Conservation (phyloP, 345 rosid species). For the Xanthoceras sorbifolium region DNA sequence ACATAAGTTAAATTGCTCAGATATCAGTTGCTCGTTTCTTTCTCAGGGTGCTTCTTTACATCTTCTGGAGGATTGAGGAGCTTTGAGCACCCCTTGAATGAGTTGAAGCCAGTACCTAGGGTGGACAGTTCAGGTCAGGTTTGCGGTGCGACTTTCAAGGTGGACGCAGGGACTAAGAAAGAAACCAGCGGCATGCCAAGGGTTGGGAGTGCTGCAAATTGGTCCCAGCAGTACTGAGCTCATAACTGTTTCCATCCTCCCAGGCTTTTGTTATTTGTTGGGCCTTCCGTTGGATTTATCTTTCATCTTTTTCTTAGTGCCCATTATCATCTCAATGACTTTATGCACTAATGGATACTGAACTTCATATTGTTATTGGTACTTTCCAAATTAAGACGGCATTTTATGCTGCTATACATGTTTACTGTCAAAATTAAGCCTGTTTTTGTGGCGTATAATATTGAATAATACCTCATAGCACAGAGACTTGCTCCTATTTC, state of each 20-base stretch:
- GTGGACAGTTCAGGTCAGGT: conserved; percentile 90
- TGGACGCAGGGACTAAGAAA: conserved; percentile 78
- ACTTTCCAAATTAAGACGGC: conserved; percentile 2
- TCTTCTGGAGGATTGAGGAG: conserved; percentile 93
- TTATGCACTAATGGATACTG: conserved; percentile 13
- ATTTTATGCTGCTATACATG: conserved; percentile 30
- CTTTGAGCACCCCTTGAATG: conserved; percentile 79
- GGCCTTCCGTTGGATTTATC: conserved; percentile 24
- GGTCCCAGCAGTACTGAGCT: conserved; percentile 72
- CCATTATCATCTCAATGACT: conserved; percentile 14
- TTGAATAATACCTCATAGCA: conserved; percentile 30
- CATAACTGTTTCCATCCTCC: background rate
- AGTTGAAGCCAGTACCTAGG: conserved; percentile 87
- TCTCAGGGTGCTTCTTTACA: conserved; percentile 90
- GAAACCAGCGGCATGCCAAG: conserved; percentile 80
- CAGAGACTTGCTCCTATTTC: background rate
- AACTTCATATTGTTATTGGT: conserved; percentile 4
- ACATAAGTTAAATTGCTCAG: background rate
- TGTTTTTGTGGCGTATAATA: conserved; percentile 18
- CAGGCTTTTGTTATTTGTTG: conserved; percentile 23
- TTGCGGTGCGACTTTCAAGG: conserved; percentile 77
- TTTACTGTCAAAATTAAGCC: conserved; percentile 26
- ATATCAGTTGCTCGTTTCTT: background rate
- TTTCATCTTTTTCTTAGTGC: conserved; percentile 1
- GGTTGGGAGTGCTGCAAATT: conserved; percentile 87